Evolutionary conservation across 768 basidiomycete species (phyloP).

Genomic region (Hericium coralloides): DNA sequence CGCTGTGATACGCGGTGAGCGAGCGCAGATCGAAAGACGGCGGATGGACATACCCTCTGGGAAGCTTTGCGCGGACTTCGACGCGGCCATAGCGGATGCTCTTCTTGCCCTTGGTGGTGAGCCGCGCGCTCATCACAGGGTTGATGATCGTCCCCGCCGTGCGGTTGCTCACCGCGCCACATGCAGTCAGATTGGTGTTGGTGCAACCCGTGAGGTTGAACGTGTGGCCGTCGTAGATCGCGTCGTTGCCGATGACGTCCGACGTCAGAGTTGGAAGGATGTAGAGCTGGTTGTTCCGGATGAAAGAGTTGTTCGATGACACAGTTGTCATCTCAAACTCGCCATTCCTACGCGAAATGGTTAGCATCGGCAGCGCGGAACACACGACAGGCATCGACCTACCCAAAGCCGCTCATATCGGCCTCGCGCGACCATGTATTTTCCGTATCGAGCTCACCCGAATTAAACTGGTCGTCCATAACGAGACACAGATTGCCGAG

Average conservation of each 20-base stretch:
- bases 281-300: slow-evolving; percentile 65
- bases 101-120: slow-evolving; percentile 64
- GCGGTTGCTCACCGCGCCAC: slow-evolving; percentile 63
- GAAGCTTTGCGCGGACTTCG: slow-evolving; percentile 76
- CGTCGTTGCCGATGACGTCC: slow-evolving; percentile 47
- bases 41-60: slow-evolving; percentile 43
- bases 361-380: background rate
- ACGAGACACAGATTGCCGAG: slow-evolving; percentile 53
- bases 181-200: slow-evolving; percentile 37
- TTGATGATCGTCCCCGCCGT: slow-evolving; percentile 67
- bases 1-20: too few relatives aligned
- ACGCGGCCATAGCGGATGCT: slow-evolving; percentile 76
- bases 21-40: slow-evolving; percentile 2
- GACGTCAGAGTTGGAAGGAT: slow-evolving; percentile 81
- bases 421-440: slow-evolving; percentile 66
- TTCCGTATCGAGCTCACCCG: slow-evolving; percentile 42
- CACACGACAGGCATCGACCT: background rate
- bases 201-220: slow-evolving; percentile 84
- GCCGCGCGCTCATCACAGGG: slow-evolving; percentile 74
- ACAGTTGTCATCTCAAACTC: slow-evolving; percentile 83
- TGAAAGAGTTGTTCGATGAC: slow-evolving; percentile 63
- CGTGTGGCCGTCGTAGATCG: slow-evolving; percentile 56
- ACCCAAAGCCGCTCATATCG: slow-evolving; percentile 79
- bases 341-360: slow-evolving; percentile 40
- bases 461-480: slow-evolving; percentile 66